Percentiles rank a stretch among this genome's conserved stretches.
Conservation (phyloP, 352 stramenopile species). For the Phytophthora megakarya region DNA sequence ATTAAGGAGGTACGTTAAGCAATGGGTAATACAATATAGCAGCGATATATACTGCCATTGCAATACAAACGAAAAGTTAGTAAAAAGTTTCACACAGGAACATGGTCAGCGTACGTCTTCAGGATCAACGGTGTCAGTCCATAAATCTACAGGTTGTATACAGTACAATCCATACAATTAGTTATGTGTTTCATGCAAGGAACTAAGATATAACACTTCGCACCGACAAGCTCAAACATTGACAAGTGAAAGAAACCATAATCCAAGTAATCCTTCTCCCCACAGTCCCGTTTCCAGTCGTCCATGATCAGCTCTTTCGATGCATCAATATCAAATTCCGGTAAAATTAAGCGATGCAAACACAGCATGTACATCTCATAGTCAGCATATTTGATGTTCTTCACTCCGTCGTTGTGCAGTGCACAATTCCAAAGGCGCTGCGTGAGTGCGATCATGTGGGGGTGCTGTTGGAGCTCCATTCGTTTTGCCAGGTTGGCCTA, state of each 20-base stretch:
- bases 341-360: slow-evolving; percentile 76
- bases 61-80: neutral
- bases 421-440: slow-evolving; percentile 72
- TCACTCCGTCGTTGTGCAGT: slow-evolving; percentile 38
- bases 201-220: slow-evolving; percentile 14
- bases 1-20: slow-evolving; percentile 58
- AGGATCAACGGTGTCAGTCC: slow-evolving; percentile 66
- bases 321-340: slow-evolving; percentile 67
- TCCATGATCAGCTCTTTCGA: slow-evolving; percentile 71
- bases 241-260: slow-evolving; percentile 82
- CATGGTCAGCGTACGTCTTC: slow-evolving; percentile 58
- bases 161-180: neutral
- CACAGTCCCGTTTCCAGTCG: slow-evolving; percentile 71
- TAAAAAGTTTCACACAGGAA: neutral
- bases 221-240: slow-evolving; percentile 84
- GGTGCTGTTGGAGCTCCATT: slow-evolving; percentile 55
- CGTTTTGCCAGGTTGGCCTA: slow-evolving; percentile 77
- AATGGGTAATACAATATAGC: slow-evolving; percentile 79
- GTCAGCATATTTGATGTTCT: slow-evolving; percentile 42
- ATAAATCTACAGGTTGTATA: slow-evolving; percentile 46
- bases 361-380: slow-evolving; percentile 80
- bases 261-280: slow-evolving; percentile 53
- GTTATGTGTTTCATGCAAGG: neutral
- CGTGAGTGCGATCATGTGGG: slow-evolving; percentile 71
- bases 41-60: slow-evolving; percentile 68